phyloP scores from a whole-genome alignment of 345 rosid genomes.

The Boechera retrofracta region DNA sequence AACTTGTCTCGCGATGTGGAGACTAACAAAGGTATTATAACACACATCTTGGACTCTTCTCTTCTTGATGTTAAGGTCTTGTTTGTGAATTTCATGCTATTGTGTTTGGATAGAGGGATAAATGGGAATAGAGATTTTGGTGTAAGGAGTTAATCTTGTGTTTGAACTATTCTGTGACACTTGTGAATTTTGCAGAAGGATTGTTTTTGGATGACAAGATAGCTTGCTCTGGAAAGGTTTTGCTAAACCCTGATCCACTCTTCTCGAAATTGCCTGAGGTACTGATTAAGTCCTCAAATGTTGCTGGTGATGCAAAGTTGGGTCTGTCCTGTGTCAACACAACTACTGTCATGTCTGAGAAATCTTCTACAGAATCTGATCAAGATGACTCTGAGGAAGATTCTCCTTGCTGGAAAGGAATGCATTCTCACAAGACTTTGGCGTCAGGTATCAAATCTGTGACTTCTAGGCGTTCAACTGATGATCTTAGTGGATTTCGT shows the following conservation, averaged over 20 bases:
- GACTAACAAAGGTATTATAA: conserved; percentile 27
- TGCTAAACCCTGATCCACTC: conserved; percentile 13
- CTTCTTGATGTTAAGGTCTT: not conserved
- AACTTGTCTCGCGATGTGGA: conserved; percentile 42
- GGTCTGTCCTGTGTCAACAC: conserved; percentile 32
- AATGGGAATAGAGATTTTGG: too few species aligned
- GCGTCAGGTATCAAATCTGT: conserved; percentile 27
- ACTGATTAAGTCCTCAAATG: conserved; percentile 22
- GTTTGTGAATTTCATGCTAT: not conserved
- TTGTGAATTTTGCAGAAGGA: conserved; percentile 29
- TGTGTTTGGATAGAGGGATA: too few species aligned
- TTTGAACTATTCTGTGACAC: not conserved
- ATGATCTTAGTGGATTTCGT: conserved; percentile 40
- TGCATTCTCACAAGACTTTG: conserved; percentile 15
- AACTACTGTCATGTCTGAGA: conserved; percentile 28
- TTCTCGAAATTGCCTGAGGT: conserved; percentile 30
- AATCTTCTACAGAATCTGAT: conserved; percentile 28
- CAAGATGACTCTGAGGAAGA: conserved; percentile 61
- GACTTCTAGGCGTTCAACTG: conserved; percentile 37
- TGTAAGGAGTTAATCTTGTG: too few species aligned
- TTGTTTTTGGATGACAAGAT: conserved; percentile 15
- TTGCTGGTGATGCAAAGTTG: conserved; percentile 36
- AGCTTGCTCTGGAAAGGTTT: conserved; percentile 20
- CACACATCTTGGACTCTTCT: not conserved
- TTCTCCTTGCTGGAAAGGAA: conserved; percentile 77